A percentile compares a stretch with the other conserved stretches of the same genome.
These are phyloP conservation scores for Chaetomium sp. DNA, from an alignment of 2,329 filamentous ascomycete species.

Conservation along the genomic window DNA sequence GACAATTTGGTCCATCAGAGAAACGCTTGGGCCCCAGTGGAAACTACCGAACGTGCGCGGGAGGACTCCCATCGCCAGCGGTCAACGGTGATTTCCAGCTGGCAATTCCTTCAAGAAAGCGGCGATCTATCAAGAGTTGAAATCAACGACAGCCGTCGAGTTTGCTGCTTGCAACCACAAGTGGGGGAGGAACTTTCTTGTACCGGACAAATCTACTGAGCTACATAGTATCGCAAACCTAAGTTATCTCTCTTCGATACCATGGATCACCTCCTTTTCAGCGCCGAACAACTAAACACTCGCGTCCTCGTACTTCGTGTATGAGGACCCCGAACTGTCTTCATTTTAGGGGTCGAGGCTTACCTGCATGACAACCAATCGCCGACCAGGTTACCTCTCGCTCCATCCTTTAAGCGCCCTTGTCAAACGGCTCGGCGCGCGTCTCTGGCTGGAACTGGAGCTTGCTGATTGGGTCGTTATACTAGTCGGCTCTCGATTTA, in stretches of 20 bases:
- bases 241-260: background rate
- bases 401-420: constrained; percentile 33
- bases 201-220: background rate
- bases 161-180: background rate
- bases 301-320: background rate
- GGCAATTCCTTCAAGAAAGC: background rate
- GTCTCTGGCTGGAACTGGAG: constrained; percentile 18
- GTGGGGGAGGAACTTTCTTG: background rate
- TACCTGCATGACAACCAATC: constrained; percentile 28
- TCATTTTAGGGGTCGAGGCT: background rate
- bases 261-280: background rate
- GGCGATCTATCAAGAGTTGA: background rate
- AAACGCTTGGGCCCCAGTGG: background rate
- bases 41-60: too few relatives aligned
- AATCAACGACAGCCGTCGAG: background rate
- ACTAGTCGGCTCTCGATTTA: constrained; percentile 27
- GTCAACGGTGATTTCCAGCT: too few relatives aligned
- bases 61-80: background rate
- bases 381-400: constrained; percentile 9
- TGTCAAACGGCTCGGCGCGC: constrained; percentile 27
- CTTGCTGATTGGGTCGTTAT: constrained; percentile 25
- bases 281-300: background rate
- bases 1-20: constrained; percentile 8
- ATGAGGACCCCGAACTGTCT: constrained; percentile 1
- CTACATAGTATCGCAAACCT: background rate